Evolutionary conservation across 2,329 filamentous ascomycete genomes (phyloP).

Genomic region (Fusarium drepaniforme): DNA sequence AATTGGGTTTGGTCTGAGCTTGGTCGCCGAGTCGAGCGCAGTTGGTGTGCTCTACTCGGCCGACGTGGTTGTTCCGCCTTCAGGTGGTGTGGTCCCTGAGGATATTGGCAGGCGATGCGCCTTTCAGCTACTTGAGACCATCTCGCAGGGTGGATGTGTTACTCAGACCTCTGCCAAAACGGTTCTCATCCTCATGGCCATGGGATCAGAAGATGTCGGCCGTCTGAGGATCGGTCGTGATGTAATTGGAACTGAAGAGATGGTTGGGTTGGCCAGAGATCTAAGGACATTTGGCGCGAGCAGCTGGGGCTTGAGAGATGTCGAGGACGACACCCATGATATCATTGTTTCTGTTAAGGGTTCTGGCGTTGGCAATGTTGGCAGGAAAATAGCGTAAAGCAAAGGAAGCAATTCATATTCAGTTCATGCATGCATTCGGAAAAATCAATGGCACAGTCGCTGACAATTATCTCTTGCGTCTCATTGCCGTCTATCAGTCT

Average conservation of each 20-base stretch:
- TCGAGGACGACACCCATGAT: slow-evolving; percentile 74
- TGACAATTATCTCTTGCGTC: slow-evolving; percentile 11
- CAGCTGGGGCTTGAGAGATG: slow-evolving; percentile 89
- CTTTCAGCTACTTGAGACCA: slow-evolving; percentile 86
- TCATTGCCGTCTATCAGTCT: slow-evolving; percentile 37
- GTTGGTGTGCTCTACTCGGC: slow-evolving; percentile 87
- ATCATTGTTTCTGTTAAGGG: slow-evolving; percentile 93
- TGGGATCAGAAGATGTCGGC: slow-evolving; percentile 97
- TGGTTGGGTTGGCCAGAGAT: slow-evolving; percentile 86
- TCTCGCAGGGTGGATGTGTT: slow-evolving; percentile 86
- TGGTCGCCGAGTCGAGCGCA: slow-evolving; percentile 93
- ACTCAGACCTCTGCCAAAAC: slow-evolving; percentile 78
- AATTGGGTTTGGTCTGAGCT: slow-evolving; percentile 89
- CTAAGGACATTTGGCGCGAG: slow-evolving; percentile 89
- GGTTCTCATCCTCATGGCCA: slow-evolving; percentile 91
- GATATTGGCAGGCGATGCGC: slow-evolving; percentile 91
- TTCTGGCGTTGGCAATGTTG: slow-evolving; percentile 92
- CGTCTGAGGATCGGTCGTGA: slow-evolving; percentile 85
- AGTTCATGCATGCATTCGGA: slow-evolving; percentile 17
- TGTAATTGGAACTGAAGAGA: slow-evolving; percentile 83
- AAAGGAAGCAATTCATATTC: slow-evolving; percentile 33
- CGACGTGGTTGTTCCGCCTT: slow-evolving; percentile 80
- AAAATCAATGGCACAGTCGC: not conserved
- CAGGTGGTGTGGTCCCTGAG: slow-evolving; percentile 87
- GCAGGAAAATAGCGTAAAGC: slow-evolving; percentile 81